These are phyloP conservation scores for Xylariaceae sp. DNA, from an alignment of 2,329 filamentous ascomycete genomes.

Conservation along the genomic window DNA sequence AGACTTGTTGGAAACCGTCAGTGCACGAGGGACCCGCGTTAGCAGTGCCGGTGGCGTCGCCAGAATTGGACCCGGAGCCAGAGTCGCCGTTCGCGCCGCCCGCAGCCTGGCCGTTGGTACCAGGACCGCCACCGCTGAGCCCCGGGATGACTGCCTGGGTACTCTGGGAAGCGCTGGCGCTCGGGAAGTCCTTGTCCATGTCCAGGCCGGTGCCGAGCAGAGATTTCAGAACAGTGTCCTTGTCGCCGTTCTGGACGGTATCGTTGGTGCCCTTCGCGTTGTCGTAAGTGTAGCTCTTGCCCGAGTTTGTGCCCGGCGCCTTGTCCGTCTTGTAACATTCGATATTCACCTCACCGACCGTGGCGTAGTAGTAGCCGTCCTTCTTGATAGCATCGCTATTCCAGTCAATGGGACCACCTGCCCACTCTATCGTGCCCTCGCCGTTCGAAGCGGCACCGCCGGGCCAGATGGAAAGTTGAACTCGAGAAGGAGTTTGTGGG, in stretches of 20 bases:
- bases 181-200: slow-evolving; percentile 51
- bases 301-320: slow-evolving; percentile 68
- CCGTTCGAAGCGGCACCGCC: slow-evolving; percentile 80
- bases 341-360: slow-evolving; percentile 75
- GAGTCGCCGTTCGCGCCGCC: slow-evolving; percentile 18
- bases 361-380: slow-evolving; percentile 87
- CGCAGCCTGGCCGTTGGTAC: slow-evolving; percentile 38
- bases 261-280: slow-evolving; percentile 68
- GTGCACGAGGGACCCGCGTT: slow-evolving; percentile 28
- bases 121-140: slow-evolving; percentile 35
- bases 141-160: slow-evolving; percentile 34
- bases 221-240: slow-evolving; percentile 75
- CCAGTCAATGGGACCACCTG: slow-evolving; percentile 91
- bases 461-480: slow-evolving; percentile 96
- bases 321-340: slow-evolving; percentile 74
- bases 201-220: slow-evolving; percentile 81
- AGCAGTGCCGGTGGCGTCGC: slow-evolving; percentile 17
- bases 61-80: slow-evolving; percentile 12
- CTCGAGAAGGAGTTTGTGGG: slow-evolving; percentile 87
- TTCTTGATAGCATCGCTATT: slow-evolving; percentile 75
- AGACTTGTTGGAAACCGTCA: slow-evolving; percentile 34
- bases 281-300: slow-evolving; percentile 77
- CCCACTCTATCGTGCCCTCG: slow-evolving; percentile 86
- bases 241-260: slow-evolving; percentile 75
- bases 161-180: slow-evolving; percentile 35